A percentile compares a stretch with the other conserved stretches of the same genome.
Conservation (phyloP, 164 flowering plant species). For the Protea cynaroides region DNA sequence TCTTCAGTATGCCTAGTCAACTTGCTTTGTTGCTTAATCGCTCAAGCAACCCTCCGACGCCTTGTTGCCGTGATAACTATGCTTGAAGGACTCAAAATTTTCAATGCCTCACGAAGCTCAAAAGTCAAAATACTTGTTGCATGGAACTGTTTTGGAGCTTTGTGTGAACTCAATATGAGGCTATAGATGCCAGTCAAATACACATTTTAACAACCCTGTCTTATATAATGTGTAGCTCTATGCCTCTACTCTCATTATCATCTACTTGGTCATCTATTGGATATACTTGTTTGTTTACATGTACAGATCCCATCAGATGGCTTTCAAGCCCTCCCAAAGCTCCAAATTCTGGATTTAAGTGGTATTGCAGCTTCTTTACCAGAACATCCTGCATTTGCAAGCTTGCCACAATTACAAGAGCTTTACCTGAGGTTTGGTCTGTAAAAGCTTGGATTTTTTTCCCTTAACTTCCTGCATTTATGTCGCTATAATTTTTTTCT, state of each 20-base stretch:
- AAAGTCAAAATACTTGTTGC: background rate
- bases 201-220: background rate
- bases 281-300: background rate
- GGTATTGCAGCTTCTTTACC: slow-evolving; percentile 58
- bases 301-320: slow-evolving; percentile 80
- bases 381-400: slow-evolving; percentile 46
- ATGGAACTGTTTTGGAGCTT: background rate
- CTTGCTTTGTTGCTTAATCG: too few species aligned
- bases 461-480: background rate
- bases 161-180: background rate
- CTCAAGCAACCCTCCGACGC: too few species aligned
- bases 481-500: background rate
- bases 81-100: background rate
- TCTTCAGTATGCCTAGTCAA: too few species aligned
- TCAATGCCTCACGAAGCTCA: too few species aligned
- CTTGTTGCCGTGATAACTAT: too few species aligned
- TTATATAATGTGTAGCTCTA: too few species aligned
- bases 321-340: slow-evolving; percentile 50
- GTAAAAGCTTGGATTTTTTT: background rate
- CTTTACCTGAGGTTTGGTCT: slow-evolving; percentile 69
- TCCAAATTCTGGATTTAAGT: slow-evolving; percentile 89
- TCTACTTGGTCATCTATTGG: background rate
- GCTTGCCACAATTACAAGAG: slow-evolving; percentile 71
- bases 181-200: background rate
- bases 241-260: background rate